Percentiles rank a stretch among this genome's conserved stretches.
Evolutionary conservation across 148 eudicot genomes (phyloP).

Genomic region (Beta vulgaris): DNA sequence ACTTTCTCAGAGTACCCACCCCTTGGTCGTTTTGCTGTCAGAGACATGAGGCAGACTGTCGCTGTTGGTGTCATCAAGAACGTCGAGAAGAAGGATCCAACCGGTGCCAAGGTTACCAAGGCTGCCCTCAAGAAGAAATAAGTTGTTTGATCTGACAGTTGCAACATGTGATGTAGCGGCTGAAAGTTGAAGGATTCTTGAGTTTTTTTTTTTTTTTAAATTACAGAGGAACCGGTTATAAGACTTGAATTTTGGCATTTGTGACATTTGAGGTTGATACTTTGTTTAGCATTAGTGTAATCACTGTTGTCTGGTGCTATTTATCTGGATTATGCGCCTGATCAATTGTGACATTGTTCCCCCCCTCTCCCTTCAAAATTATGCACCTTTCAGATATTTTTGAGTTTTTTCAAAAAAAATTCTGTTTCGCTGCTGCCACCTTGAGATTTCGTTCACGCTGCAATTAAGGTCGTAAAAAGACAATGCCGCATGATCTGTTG

Average conservation of each 20-base stretch:
- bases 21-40: slow-evolving; percentile 40
- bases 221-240: neutral
- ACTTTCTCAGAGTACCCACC: slow-evolving; percentile 40
- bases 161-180: too few species aligned
- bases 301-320: neutral
- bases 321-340: neutral
- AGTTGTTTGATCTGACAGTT: neutral
- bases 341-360: too few species aligned
- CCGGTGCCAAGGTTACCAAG: slow-evolving; percentile 45
- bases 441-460: too few species aligned
- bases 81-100: slow-evolving; percentile 42
- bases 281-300: neutral
- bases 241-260: neutral
- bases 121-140: slow-evolving; percentile 43
- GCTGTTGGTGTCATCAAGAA: slow-evolving; percentile 46
- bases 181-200: neutral
- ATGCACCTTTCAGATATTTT: too few species aligned
- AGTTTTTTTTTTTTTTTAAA: neutral
- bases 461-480: too few species aligned
- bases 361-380: too few species aligned
- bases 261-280: neutral
- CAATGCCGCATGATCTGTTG: too few species aligned
- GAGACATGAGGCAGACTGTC: slow-evolving; percentile 46
- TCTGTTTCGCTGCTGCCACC: too few species aligned
- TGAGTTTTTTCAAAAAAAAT: too few species aligned